phyloP scores from a whole-genome alignment of 768 basidiomycete species.

The Trametes cubensis region DNA sequence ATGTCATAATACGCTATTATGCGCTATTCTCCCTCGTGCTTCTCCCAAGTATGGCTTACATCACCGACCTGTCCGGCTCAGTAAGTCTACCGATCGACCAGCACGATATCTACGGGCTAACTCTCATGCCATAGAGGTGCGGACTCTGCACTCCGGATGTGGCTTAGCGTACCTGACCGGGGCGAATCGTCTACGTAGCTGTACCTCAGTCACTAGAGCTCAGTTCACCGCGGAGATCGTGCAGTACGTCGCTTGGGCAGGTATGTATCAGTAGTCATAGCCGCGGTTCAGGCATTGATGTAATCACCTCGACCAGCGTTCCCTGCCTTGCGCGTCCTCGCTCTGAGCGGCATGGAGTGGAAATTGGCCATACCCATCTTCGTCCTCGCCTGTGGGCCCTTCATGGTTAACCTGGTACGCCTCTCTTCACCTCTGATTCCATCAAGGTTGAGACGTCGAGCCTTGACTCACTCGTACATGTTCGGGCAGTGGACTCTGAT shows the following conservation, averaged over 20 bases:
- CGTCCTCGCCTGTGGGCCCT: neutral
- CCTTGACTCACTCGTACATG: neutral
- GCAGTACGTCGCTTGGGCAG: neutral
- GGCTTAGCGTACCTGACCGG: no score
- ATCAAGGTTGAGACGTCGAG: neutral
- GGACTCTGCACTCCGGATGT: no score
- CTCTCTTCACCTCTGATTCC: neutral
- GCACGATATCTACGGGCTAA: no score
- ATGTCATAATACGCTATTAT: constrained; percentile 16
- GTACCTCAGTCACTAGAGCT: neutral
- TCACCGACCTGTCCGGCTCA: neutral
- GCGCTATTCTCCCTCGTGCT: neutral
- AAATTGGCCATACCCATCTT: neutral
- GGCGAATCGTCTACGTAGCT: neutral
- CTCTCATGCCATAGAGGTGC: no score
- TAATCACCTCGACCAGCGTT: neutral
- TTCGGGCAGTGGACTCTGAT: neutral
- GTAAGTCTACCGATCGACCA: neutral
- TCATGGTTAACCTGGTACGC: neutral
- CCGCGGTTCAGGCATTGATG: no score
- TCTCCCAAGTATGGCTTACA: neutral
- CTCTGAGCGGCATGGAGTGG: constrained; percentile 1
- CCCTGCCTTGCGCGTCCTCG: neutral
- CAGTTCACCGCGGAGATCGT: neutral
- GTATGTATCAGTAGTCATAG: neutral